Conservation (phyloP, 768 basidiomycete genomes). For the Tylopilus subfusipes region DNA sequence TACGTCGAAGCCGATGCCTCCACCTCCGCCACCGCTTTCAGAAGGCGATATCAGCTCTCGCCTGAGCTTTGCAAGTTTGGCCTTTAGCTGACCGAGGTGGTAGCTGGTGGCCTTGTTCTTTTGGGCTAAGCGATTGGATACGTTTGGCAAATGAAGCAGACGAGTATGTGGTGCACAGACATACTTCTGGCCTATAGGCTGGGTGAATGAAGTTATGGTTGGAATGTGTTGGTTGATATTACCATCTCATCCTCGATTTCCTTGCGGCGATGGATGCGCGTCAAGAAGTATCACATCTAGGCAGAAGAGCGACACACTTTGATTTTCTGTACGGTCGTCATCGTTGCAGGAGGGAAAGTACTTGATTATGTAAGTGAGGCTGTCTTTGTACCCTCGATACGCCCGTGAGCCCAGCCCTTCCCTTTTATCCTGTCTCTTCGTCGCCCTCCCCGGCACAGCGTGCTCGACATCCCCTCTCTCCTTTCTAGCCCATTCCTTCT, state of each 20-base stretch:
- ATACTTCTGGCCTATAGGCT: constrained; percentile 71
- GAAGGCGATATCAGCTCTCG: constrained; percentile 86
- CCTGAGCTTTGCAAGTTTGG: constrained; percentile 95
- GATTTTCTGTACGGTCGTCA: constrained; percentile 91
- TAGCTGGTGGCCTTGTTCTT: constrained; percentile 97
- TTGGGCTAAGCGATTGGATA: constrained; percentile 57
- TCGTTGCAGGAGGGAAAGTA: constrained; percentile 24
- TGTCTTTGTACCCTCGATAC: background rate
- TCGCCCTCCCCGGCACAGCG: constrained; percentile 13
- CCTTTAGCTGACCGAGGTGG: constrained; percentile 94
- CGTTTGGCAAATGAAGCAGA: constrained; percentile 8
- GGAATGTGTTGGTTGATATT: constrained; percentile 30
- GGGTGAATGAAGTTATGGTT: constrained; percentile 26
- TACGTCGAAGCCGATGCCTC: constrained; percentile 94
- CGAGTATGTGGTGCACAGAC: constrained; percentile 26
- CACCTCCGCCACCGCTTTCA: constrained; percentile 79
- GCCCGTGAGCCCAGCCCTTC: background rate
- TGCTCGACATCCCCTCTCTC: constrained; percentile 21
- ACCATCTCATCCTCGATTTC: constrained; percentile 99
- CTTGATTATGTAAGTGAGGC: constrained; percentile 14
- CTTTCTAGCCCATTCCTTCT: constrained; percentile 22
- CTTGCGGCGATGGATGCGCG: constrained; percentile 35
- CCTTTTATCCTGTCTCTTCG: constrained; percentile 4
- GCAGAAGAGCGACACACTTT: constrained; percentile 46
- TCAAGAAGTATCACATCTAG: constrained; percentile 17